Conservation (phyloP, 257 asterid genomes). For the Primulina eburnea region DNA sequence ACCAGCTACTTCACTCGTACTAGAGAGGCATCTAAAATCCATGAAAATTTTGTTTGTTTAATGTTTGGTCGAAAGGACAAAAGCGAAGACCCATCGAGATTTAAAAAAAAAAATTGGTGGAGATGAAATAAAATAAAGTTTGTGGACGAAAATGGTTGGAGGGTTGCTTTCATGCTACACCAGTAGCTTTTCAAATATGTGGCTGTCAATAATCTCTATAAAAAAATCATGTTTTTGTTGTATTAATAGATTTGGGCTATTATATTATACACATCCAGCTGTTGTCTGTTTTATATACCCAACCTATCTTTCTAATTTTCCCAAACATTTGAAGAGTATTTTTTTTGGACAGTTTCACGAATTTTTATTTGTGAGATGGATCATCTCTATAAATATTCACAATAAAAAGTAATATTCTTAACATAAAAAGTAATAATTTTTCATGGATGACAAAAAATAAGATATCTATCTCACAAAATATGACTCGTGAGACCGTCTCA, state of each 20-base stretch:
- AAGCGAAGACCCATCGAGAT: neutral
- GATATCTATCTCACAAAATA: no score
- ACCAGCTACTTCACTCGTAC: neutral
- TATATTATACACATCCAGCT: neutral
- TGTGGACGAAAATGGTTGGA: conserved; percentile 36
- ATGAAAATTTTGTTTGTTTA: neutral
- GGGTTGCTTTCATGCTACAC: conserved; percentile 44
- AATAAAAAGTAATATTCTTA: no score
- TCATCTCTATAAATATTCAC: no score
- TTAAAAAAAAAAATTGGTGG: conserved; percentile 3
- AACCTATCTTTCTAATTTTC: no score
- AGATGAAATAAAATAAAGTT: conserved; percentile 16
- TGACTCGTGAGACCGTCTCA: no score
- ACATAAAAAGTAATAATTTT: no score
- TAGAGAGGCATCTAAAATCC: neutral
- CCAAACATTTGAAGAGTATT: no score
- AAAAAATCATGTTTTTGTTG: neutral
- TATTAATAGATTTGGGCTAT: neutral
- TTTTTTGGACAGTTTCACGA: no score
- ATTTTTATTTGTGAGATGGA: no score
- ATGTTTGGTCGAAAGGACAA: neutral
- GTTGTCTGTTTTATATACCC: neutral
- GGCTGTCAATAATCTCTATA: conserved; percentile 30
- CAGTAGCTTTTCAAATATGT: conserved; percentile 27
- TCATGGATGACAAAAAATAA: no score